Percentiles rank a stretch among this genome's conserved stretches.
phyloP scores from a whole-genome alignment of 2,329 filamentous ascomycete genomes.

The Fusarium metavorans region DNA sequence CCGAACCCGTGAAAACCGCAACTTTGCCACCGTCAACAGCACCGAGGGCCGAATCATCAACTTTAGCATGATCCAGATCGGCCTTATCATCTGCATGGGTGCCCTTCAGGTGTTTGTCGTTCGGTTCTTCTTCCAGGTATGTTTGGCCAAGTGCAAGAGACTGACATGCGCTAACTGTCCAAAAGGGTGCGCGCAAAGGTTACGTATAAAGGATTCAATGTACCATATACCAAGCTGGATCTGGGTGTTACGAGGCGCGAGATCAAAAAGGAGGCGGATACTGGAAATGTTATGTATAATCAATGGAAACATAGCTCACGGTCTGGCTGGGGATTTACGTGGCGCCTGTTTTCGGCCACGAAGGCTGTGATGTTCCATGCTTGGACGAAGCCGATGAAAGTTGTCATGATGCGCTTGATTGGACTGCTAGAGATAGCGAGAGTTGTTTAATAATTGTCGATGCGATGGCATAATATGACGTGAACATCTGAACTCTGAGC shows the following conservation, averaged over 20 bases:
- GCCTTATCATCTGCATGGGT: constrained; percentile 94
- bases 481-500: neutral
- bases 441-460: constrained; percentile 15
- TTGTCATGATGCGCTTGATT: constrained; percentile 39
- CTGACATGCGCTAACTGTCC: constrained; percentile 17
- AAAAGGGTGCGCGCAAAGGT: constrained; percentile 73
- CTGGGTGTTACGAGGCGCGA: constrained; percentile 48
- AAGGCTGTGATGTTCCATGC: constrained; percentile 23
- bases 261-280: constrained; percentile 46
- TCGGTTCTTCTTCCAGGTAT: constrained; percentile 96
- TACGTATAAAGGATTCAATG: constrained; percentile 67
- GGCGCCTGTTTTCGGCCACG: constrained; percentile 21
- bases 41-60: constrained; percentile 97
- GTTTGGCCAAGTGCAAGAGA: neutral
- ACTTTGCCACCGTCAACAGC: constrained; percentile 97
- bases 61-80: constrained; percentile 93
- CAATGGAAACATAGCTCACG: constrained; percentile 40
- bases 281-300: constrained; percentile 47
- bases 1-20: constrained; percentile 97
- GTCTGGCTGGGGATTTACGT: constrained; percentile 20
- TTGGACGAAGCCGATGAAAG: constrained; percentile 29
- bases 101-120: constrained; percentile 97
- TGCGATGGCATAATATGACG: neutral
- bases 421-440: constrained; percentile 19
- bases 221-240: constrained; percentile 36